phyloP scores from a whole-genome alignment of 106 monocot genomes.

The Gastrodia elata region DNA sequence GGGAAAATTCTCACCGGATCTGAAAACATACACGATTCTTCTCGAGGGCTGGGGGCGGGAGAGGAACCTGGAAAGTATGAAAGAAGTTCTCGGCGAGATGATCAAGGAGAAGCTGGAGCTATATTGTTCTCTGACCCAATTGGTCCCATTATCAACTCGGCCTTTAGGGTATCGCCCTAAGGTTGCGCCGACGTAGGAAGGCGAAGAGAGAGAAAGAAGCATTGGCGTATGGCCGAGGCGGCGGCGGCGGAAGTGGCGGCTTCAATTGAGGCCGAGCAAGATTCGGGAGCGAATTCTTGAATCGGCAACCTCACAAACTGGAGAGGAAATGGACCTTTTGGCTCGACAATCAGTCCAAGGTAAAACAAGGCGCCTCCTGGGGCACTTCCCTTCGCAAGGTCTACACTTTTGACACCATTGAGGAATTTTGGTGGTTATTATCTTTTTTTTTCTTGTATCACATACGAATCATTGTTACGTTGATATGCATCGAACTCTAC shows the following conservation, averaged over 20 bases:
- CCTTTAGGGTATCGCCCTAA: too few relatives aligned
- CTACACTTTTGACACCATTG: constrained; percentile 92
- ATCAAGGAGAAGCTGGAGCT: constrained; percentile 44
- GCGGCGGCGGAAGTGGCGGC: constrained; percentile 20
- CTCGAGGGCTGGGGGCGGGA: constrained; percentile 77
- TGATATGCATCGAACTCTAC: too few relatives aligned
- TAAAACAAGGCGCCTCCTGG: constrained; percentile 93
- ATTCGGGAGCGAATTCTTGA: background rate
- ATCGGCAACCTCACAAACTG: constrained; percentile 38
- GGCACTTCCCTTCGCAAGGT: constrained; percentile 58
- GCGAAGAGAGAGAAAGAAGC: background rate
- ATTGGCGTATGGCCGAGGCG: background rate
- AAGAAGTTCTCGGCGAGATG: constrained; percentile 58
- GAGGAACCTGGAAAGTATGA: constrained; percentile 32
- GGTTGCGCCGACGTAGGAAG: too few relatives aligned
- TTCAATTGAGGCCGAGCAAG: background rate
- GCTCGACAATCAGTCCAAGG: constrained; percentile 87
- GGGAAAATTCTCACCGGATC: constrained; percentile 49
- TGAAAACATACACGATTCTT: constrained; percentile 80
- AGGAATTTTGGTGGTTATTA: constrained; percentile 88
- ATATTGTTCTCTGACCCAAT: too few relatives aligned
- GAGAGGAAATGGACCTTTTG: constrained; percentile 98
- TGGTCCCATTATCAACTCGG: too few relatives aligned
- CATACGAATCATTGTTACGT: too few relatives aligned
- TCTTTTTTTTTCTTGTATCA: background rate